Evolutionary conservation across 495 filamentous ascomycete species (phyloP), one percentile per base, ranked within the genome.

Genomic region (Neurospora sp.): DNA sequence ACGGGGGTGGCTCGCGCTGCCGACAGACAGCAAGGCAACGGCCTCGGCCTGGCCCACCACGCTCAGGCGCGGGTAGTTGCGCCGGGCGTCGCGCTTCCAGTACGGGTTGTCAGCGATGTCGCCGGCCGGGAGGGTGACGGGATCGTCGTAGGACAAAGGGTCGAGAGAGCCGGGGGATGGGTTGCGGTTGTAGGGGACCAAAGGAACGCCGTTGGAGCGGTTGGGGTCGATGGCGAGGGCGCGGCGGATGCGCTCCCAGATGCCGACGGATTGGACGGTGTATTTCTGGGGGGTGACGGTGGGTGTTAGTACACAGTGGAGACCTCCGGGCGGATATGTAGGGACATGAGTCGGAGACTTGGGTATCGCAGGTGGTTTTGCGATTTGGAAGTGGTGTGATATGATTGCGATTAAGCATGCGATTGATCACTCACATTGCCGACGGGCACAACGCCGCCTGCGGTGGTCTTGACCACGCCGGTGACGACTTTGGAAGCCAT

Each of bases 81-180:
- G 90, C 70, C 96, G 92, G 71, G 85, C 83, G 77, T 99, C 96
- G 72, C 96, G 94, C 85, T 96, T 96, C 93, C 94, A 99, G 89
- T 99, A 99, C 46, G 96, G 89, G 83, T 99, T 99, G 79, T 97
- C 96, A 77, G 96, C 96, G 75, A 99, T 90, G 82, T 99, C 96
- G 72, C 90, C 94, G 3, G 96, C 93, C n/a, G 96, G 96, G 0
- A 92, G 41, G 14, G 95, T 98, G 70, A 96, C 93, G 18, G 94
- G 94, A 79, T 98, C 96, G 81, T 93, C 90, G 84, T 97, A 99
- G 38, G 82, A 80, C 31, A 87, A 79, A 37, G 96, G 94, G 77
- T 93, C 91, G 79, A 91, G 85, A 75, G 88, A 86, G 75, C 93
- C 96, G 8, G 96, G 96, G 0, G 94, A 84, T 44, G 96, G 95